Base-by-base conservation (phyloP, 306 rosid species). In the Medicago ruthenica region DNA sequence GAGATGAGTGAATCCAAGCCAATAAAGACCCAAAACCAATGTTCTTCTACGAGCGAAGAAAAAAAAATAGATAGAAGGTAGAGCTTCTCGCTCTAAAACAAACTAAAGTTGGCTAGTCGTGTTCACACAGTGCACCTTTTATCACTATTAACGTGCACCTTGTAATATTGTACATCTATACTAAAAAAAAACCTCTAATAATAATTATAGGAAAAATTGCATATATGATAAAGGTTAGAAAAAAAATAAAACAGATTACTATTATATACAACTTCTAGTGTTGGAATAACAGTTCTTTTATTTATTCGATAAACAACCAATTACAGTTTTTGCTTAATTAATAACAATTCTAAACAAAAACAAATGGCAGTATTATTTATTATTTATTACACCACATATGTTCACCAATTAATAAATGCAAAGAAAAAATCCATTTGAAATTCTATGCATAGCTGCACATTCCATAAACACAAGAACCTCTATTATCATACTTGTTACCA, bases 291-390 rank as follows among this genome's bases (percentile, higher is more conserved):
- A 66, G 37, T 39, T 21, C 57, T 44, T 44, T 63, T 14, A 47
- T 59, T 71, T 40, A 71, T 21, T 70, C 47, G 50, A 53, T 17
- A 72, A 51, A 50, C 51, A 13, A 18, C 18, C 41, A 48, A 20
- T 79, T 79, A 65, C 70, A 72, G 15, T 31, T 10, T 63, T 15
- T 42, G 50, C 3, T 71, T 12, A 54, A 54, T 22, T 22, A 22
- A 16, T 16, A 51, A 58, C 64, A 58, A 22, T 5, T 11, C 9
- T 9, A 57, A 18, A 53, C 13, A 51, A 51, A 8, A 51, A 7
- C 21, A 51, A 14, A 22, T 16, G 3, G 6, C 20, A 17, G 55
- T 37, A 70, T 31, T n/a, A 48, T 69, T n/a, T 51, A n/a, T 16
- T 51, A n/a, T n/a, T n/a, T n/a, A 51, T 3, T 16, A 14, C 8